These are phyloP conservation scores for Tilletia indica DNA, from an alignment of 1,284 basidiomycete genomes.

Conservation along the genomic window DNA sequence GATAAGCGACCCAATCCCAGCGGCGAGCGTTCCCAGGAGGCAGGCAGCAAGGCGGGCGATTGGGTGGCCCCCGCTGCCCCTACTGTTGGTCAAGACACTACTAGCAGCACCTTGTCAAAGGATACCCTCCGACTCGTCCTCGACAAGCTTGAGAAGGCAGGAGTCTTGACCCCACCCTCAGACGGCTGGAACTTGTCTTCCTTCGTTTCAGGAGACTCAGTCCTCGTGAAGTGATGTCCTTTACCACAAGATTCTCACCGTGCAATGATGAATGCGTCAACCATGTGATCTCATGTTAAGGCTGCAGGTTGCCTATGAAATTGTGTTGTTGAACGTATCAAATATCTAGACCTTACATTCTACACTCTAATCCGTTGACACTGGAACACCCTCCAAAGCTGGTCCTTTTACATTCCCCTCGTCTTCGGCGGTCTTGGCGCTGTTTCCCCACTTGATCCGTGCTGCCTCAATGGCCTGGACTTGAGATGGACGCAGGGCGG, in stretches of 20 bases:
- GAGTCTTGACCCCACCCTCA: conserved; percentile 29
- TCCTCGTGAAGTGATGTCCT: not conserved
- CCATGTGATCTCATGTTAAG: too few species aligned
- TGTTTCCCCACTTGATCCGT: not conserved
- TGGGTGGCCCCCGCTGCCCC: conserved; percentile 20
- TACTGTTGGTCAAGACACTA: conserved; percentile 30
- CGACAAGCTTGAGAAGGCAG: conserved; percentile 40
- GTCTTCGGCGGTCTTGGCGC: not conserved
- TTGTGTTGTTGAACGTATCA: too few species aligned
- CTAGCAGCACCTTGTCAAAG: conserved; percentile 33
- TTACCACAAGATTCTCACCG: too few species aligned
- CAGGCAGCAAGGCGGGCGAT: not conserved
- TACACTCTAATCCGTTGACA: too few species aligned
- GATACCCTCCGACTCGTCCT: conserved; percentile 34
- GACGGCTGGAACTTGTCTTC: conserved; percentile 21
- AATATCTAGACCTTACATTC: too few species aligned
- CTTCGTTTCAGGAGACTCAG: conserved; percentile 11
- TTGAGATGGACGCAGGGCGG: conserved; percentile 41
- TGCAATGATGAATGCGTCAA: too few species aligned
- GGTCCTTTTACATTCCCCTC: not conserved
- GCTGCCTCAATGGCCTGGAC: conserved; percentile 24
- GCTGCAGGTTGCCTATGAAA: too few species aligned
- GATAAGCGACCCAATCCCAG: conserved; percentile 35
- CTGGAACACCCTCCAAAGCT: not conserved
- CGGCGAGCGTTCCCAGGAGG: not conserved